Conservation (phyloP, 2,329 filamentous ascomycete species). For the Aspergillus eucalypticola region DNA sequence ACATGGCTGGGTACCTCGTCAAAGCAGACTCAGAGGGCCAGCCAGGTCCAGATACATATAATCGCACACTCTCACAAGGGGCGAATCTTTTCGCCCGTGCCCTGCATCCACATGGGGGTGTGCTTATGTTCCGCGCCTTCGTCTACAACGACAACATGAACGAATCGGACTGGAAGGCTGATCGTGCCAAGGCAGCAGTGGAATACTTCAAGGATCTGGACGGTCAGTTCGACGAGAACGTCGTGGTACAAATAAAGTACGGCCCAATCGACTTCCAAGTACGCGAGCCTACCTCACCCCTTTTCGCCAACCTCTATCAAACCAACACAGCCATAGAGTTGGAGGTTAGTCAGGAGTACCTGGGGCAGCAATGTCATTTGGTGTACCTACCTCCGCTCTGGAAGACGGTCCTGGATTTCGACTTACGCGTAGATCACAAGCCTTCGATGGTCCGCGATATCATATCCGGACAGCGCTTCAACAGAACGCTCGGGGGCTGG, state of each 20-base stretch:
- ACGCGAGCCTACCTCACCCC: slow-evolving; percentile 64
- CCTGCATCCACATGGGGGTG: slow-evolving; percentile 58
- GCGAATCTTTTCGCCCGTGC: slow-evolving; percentile 68
- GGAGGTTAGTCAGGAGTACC: slow-evolving; percentile 68
- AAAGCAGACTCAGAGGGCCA: slow-evolving; percentile 74
- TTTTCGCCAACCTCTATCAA: slow-evolving; percentile 57
- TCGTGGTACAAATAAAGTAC: slow-evolving; percentile 72
- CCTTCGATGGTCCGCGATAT: slow-evolving; percentile 61
- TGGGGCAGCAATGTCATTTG: slow-evolving; percentile 69
- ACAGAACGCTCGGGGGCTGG: slow-evolving; percentile 59
- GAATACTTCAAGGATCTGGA: slow-evolving; percentile 67
- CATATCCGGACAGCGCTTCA: slow-evolving; percentile 61
- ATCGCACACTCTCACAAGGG: slow-evolving; percentile 67
- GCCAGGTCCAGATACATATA: slow-evolving; percentile 68
- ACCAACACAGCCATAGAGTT: slow-evolving; percentile 62
- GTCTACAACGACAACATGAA: slow-evolving; percentile 64
- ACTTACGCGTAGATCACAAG: slow-evolving; percentile 61
- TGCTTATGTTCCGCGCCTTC: slow-evolving; percentile 71
- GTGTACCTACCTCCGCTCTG: slow-evolving; percentile 69
- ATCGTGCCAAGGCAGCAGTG: slow-evolving; percentile 69
- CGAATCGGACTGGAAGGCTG: slow-evolving; percentile 63
- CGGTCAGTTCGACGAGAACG: slow-evolving; percentile 67
- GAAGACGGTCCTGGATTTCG: slow-evolving; percentile 68
- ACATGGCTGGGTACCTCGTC: slow-evolving; percentile 68
- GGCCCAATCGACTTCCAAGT: slow-evolving; percentile 75